These are phyloP conservation scores for Chenopodium quinoa DNA, from an alignment of 148 eudicot genomes.

Conservation along the genomic window DNA sequence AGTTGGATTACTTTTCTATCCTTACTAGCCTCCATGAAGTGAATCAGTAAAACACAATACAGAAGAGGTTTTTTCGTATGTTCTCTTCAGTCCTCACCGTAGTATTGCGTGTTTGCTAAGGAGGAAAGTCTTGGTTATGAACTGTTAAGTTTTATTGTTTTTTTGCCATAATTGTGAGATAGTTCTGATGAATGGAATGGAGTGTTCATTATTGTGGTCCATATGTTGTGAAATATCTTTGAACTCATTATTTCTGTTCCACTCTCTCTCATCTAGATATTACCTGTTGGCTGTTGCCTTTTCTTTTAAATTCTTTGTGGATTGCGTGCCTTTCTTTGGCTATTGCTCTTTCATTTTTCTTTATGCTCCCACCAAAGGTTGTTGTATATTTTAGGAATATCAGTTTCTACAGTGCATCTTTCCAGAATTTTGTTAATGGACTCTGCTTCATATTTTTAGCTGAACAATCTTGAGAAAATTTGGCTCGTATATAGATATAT, in stretches of 20 bases:
- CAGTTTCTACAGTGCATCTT: neutral
- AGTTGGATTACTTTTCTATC: neutral
- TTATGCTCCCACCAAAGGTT: neutral
- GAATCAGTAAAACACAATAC: neutral
- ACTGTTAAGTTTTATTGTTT: too few species aligned
- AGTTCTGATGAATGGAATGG: neutral
- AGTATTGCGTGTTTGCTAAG: neutral
- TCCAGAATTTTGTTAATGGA: neutral
- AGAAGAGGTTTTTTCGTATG: neutral
- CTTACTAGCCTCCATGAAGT: neutral
- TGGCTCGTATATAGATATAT: neutral
- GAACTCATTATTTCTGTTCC: neutral
- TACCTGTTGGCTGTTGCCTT: neutral
- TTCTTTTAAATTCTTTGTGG: neutral
- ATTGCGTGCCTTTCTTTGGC: neutral
- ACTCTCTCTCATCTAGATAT: neutral
- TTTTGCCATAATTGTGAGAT: neutral
- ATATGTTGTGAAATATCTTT: neutral
- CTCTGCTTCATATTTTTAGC: neutral
- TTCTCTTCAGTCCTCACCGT: neutral
- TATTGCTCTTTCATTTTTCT: neutral
- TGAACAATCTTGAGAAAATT: neutral
- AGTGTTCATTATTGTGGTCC: neutral
- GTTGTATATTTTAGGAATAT: neutral
- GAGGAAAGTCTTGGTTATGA: neutral